A percentile compares a stretch with the other conserved stretches of the same genome.
Conservation (phyloP, 2,329 filamentous ascomycete genomes). For the Ophiocordyceps polyrhachis-furcata region DNA sequence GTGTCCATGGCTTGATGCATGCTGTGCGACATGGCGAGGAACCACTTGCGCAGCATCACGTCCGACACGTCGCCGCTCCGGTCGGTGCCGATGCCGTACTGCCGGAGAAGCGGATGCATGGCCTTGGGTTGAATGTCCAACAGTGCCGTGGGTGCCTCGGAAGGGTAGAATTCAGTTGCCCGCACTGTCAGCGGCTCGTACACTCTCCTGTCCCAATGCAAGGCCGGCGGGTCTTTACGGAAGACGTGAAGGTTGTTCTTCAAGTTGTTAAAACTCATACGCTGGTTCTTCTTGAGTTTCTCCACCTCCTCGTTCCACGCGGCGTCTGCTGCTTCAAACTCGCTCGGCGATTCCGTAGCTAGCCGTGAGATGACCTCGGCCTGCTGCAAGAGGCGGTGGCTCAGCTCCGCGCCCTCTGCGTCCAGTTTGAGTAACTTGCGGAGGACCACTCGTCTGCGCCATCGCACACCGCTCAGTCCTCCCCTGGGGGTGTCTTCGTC, state of each 20-base stretch:
- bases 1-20: conserved; percentile 26
- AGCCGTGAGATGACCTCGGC: conserved; percentile 11
- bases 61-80: conserved; percentile 32
- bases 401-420: conserved; percentile 6
- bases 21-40: conserved; percentile 22
- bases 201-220: conserved; percentile 51
- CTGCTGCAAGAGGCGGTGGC: conserved; percentile 14
- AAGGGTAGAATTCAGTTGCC: conserved; percentile 43
- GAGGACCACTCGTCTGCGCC: background rate
- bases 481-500: background rate
- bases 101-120: conserved; percentile 27
- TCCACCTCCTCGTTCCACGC: conserved; percentile 18
- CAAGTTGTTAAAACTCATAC: conserved; percentile 18
- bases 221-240: conserved; percentile 26
- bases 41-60: conserved; percentile 22
- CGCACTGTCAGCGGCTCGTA: conserved; percentile 48
- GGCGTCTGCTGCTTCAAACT: conserved; percentile 12
- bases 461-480: background rate
- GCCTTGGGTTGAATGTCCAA: conserved; percentile 48
- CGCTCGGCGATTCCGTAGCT: conserved; percentile 3
- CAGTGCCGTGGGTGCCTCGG: conserved; percentile 35
- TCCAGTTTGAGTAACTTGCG: conserved; percentile 10
- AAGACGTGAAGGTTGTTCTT: conserved; percentile 37
- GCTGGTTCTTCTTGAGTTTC: conserved; percentile 13
- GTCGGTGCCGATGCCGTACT: conserved; percentile 20